phyloP scores from a whole-genome alignment of 495 filamentous ascomycete species.

The Hypoxylon intermedium region DNA sequence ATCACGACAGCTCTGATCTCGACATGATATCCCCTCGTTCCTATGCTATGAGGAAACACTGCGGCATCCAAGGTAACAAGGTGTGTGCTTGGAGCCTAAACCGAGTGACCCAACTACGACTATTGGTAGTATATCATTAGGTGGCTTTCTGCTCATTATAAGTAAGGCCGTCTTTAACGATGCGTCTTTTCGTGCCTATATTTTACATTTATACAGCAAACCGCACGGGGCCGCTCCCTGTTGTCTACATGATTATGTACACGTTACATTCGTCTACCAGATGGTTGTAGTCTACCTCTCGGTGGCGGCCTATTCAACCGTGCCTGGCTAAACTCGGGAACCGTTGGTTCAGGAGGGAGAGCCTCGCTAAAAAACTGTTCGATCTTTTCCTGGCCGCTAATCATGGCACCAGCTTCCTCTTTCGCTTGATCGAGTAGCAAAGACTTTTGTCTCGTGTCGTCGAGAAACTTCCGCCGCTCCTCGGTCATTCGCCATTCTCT shows the following conservation, averaged over 20 bases:
- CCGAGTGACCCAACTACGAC: too few relatives aligned
- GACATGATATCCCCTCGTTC: too few relatives aligned
- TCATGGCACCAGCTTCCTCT: slow-evolving; percentile 53
- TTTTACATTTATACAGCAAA: slow-evolving; percentile 17
- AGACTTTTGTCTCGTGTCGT: slow-evolving; percentile 60
- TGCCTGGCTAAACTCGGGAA: slow-evolving; percentile 44
- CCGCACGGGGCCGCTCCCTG: not conserved
- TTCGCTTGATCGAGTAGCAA: slow-evolving; percentile 56
- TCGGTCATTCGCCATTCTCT: slow-evolving; percentile 79
- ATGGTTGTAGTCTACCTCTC: not conserved
- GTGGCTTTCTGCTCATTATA: too few relatives aligned
- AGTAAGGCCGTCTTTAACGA: not conserved
- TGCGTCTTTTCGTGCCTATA: not conserved
- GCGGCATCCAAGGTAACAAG: too few relatives aligned
- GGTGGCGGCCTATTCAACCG: not conserved
- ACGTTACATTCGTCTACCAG: slow-evolving; percentile 1
- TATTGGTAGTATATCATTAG: too few relatives aligned
- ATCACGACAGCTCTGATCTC: too few relatives aligned
- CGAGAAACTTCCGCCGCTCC: slow-evolving; percentile 69
- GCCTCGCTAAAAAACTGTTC: slow-evolving; percentile 46
- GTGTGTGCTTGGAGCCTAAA: too few relatives aligned
- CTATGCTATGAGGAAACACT: too few relatives aligned
- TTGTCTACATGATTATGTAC: slow-evolving; percentile 15
- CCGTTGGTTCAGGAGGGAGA: slow-evolving; percentile 7
- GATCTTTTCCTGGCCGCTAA: slow-evolving; percentile 64